phyloP scores from a whole-genome alignment of 495 filamentous ascomycete genomes.

The Penicillium flavigenum region DNA sequence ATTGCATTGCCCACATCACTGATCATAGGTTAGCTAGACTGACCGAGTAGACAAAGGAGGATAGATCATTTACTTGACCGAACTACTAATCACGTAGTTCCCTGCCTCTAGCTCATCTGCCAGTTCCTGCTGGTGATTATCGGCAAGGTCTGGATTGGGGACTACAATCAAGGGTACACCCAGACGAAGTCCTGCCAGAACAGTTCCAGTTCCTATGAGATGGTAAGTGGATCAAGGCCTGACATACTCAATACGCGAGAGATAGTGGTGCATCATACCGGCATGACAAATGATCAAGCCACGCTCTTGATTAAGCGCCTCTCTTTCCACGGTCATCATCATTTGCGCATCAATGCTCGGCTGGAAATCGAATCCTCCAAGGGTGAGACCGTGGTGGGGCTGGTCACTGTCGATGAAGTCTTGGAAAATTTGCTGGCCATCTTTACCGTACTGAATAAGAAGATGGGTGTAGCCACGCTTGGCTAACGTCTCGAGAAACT shows the following conservation, averaged over 20 bases:
- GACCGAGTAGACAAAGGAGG: background rate
- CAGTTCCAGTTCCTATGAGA: constrained; percentile 76
- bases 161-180: constrained; percentile 76
- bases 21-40: constrained; percentile 11
- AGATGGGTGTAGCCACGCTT: constrained; percentile 61
- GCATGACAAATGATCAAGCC: constrained; percentile 83
- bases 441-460: constrained; percentile 73
- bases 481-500: constrained; percentile 59
- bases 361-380: constrained; percentile 67
- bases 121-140: constrained; percentile 90
- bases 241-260: background rate
- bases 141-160: constrained; percentile 76
- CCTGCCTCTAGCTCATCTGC: constrained; percentile 67
- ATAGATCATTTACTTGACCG: constrained; percentile 53
- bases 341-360: constrained; percentile 58
- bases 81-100: constrained; percentile 67
- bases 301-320: constrained; percentile 43
- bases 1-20: constrained; percentile 51
- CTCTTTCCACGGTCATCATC: constrained; percentile 42
- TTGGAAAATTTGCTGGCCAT: constrained; percentile 49
- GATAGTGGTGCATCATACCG: constrained; percentile 50
- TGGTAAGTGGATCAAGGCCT: background rate
- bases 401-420: constrained; percentile 23
- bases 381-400: constrained; percentile 43
- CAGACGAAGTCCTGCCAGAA: constrained; percentile 72